Percentiles rank a stretch among this genome's conserved stretches.
These are phyloP conservation scores for Malassezia sp. DNA, from an alignment of 1,284 basidiomycete species.

Conservation along the genomic window DNA sequence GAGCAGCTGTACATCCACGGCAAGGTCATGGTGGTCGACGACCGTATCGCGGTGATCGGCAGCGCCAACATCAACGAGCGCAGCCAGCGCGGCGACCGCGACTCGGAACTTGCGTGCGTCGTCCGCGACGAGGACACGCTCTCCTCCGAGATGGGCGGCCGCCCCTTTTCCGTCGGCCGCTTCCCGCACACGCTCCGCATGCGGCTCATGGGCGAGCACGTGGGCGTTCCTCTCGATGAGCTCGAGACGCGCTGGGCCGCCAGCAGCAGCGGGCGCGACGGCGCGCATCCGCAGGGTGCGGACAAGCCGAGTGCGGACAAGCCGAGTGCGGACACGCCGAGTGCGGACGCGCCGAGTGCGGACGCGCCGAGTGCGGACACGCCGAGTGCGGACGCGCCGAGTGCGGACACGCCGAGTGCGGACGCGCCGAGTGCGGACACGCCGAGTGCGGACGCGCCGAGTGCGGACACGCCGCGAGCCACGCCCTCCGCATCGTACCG, in stretches of 20 bases:
- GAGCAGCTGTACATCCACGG: slow-evolving; percentile 56
- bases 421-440: not conserved
- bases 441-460: not conserved
- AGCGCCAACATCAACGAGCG: slow-evolving; percentile 98
- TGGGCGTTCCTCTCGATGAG: slow-evolving; percentile 85
- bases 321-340: not conserved
- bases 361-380: not conserved
- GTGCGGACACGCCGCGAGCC: no score
- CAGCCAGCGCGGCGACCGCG: slow-evolving; percentile 85
- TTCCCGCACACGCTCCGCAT: slow-evolving; percentile 90
- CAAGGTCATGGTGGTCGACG: slow-evolving; percentile 79
- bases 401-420: not conserved
- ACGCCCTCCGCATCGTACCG: no score
- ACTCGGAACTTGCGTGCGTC: slow-evolving; percentile 85
- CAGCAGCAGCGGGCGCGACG: no score
- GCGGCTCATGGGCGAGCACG: slow-evolving; percentile 88
- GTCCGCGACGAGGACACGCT: slow-evolving; percentile 96
- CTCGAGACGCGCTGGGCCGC: slow-evolving; percentile 57
- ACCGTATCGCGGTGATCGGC: slow-evolving; percentile 92
- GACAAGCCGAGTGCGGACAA: not conserved
- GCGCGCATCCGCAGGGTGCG: not conserved
- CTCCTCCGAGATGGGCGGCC: slow-evolving; percentile 76
- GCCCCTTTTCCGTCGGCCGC: slow-evolving; percentile 85
- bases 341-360: no score
- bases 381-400: not conserved